Evolutionary conservation across 2,329 filamentous ascomycete species (phyloP), one percentile per base, ranked within the genome.

Genomic region (Cryphonectria radicalis): DNA sequence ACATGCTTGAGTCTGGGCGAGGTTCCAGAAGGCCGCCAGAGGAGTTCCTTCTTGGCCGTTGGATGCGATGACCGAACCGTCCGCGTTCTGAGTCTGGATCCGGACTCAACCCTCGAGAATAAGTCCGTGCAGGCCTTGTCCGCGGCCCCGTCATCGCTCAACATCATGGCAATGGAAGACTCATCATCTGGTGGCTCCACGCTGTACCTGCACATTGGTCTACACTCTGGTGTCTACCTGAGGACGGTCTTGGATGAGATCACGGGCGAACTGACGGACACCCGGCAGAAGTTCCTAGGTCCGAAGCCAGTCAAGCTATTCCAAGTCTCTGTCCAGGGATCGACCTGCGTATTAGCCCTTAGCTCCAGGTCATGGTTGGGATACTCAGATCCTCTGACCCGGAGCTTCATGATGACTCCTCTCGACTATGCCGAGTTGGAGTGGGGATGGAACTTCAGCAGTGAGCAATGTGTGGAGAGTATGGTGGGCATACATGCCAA

Each of bases 31-130:
- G 96, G 97, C 40, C 91, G 94, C 65, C 85, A 95, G 59, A 88
- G 97, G 79, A 97, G 95, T 79, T 94, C 93, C 1, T 99, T 97
- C 83, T 86, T 98, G 68, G 97, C 97, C 60, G 95, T 99, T 62
- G 97, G 97, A 7, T 98, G 95, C 78, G 96, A 98, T 77, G 96
- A 99, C 81, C 94, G 93, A 72, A 98, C 96, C 0, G 96, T 99
- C 68, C 92, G 96, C 68, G 94, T 99, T 68, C 87, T 97, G 69
- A 97, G 94, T 77, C 84, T 98, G 42, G 94, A 97, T 77, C 94
- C 94, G 0, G 95, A 98, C 74, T 92, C 93, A 3, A 97, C 94
- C 0, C 84, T 99, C 14, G 94, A 97, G 80, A 96, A 92, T 80
- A 97, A 97, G 78, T 98, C 94, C 4, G 93, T 99, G 3, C 96